Evolutionary conservation across 2,329 filamentous ascomycete genomes (phyloP), one percentile per base, ranked within the genome.

Genomic region (Fusarium neocosmosporiellum): DNA sequence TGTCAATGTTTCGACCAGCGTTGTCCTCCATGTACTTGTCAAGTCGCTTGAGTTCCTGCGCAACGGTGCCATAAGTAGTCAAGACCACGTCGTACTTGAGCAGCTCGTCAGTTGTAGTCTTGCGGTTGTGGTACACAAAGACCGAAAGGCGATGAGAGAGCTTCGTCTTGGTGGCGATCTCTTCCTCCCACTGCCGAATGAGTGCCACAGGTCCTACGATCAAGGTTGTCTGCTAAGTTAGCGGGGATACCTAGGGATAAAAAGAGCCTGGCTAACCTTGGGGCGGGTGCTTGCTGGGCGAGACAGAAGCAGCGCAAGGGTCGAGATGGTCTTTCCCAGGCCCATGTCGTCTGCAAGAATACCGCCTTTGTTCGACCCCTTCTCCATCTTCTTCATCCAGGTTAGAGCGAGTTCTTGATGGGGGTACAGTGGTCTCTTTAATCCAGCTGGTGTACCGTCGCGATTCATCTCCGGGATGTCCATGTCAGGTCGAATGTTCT

Each of bases 331-430:
- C 83, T 98, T 97, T 20, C 95, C 95, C 11, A 98, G 83, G 4
- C 95, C 95, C 95, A 98, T 98, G 77, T 98, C 95, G 80, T 98
- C 95, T 2, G 94, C 94, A 18, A 98, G 86, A 63, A 98, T 95
- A 41, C 95, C 95, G n/a, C 95, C 95, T 76, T 92, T 94, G 77
- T 93, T 94, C 61, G 91, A 86, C 10, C 93, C 90, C 20, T 87
- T 88, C 80, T 98, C 95, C 80, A 94, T 94, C n/a, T 91, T 87
- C 54, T 92, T 87, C 88, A 98, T 90, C 95, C 95, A 98, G 14
- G 91, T 89, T 33, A 98, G 84, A 8, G 94, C 94, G 81, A 96
- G 84, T 75, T 93, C 91, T 78, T 98, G 95, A 77, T 98, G 95
- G 53, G 92, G 90, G 83, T 96, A 94, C 10, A 98, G 85, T 0